These are phyloP conservation scores for Exophiala bonariae DNA, from an alignment of 2,329 filamentous ascomycete genomes.

Conservation along the genomic window DNA sequence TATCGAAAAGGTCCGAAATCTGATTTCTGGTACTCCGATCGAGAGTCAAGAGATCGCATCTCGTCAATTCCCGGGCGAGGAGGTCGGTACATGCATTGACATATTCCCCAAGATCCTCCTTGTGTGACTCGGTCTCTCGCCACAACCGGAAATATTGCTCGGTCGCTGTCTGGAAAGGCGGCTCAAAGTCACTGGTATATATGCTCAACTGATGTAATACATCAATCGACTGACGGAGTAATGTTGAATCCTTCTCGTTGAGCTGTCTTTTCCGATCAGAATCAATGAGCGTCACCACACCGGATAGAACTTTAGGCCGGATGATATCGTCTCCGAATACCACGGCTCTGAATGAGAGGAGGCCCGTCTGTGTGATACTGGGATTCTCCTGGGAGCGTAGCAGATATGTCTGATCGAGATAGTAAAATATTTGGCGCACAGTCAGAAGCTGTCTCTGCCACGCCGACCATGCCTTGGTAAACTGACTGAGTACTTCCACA, in stretches of 20 bases:
- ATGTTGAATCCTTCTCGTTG: constrained; percentile 57
- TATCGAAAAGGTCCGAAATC: constrained; percentile 71
- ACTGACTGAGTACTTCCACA: constrained; percentile 63
- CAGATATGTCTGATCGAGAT: constrained; percentile 86
- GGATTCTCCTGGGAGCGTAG: constrained; percentile 68
- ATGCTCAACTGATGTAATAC: constrained; percentile 84
- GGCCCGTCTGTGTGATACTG: constrained; percentile 78
- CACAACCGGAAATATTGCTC: constrained; percentile 68
- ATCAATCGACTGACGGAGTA: constrained; percentile 74
- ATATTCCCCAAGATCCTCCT: constrained; percentile 69
- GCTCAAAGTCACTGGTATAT: constrained; percentile 79
- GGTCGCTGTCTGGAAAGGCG: constrained; percentile 68
- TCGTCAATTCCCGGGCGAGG: constrained; percentile 68
- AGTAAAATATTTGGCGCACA: constrained; percentile 88
- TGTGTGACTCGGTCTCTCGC: constrained; percentile 64
- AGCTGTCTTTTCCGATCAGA: constrained; percentile 63
- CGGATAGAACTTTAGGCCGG: constrained; percentile 58
- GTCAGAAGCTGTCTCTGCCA: constrained; percentile 79
- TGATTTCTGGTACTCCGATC: constrained; percentile 79
- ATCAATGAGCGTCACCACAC: constrained; percentile 74
- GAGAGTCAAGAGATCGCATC: constrained; percentile 79
- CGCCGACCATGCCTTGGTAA: constrained; percentile 66
- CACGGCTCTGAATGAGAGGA: constrained; percentile 69
- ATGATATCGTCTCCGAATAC: constrained; percentile 57
- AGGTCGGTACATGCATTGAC: constrained; percentile 68